phyloP scores from a whole-genome alignment of 148 eudicot species.

The Suaeda aralocaspica region DNA sequence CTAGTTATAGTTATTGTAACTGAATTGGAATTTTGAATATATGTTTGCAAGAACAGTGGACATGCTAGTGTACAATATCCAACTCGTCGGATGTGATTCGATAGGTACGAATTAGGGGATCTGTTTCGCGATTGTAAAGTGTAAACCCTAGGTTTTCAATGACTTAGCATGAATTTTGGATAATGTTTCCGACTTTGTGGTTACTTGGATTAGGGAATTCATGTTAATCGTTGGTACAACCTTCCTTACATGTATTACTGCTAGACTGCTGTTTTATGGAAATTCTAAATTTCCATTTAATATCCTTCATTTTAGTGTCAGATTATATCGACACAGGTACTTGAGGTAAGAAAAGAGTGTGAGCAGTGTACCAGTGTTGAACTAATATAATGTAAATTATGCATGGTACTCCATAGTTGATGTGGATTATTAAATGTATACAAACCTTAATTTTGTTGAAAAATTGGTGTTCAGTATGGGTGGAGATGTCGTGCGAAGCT shows the following conservation, averaged over 20 bases:
- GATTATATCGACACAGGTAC: background rate
- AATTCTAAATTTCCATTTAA: background rate
- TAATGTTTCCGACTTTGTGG: background rate
- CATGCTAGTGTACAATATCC: background rate
- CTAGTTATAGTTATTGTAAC: background rate
- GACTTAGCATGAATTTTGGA: background rate
- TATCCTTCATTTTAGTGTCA: background rate
- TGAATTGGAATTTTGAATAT: background rate
- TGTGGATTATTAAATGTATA: background rate
- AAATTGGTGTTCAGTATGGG: conserved; percentile 50
- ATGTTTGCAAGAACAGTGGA: background rate
- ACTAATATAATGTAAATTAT: background rate
- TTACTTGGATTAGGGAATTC: background rate
- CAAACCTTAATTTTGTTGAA: background rate
- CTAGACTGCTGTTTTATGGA: no score
- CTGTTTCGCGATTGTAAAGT: no score
- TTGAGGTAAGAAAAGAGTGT: background rate
- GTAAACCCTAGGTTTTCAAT: background rate
- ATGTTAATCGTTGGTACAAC: background rate
- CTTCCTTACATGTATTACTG: no score
- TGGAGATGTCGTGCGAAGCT: conserved; percentile 99
- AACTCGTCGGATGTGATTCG: background rate
- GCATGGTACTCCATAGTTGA: background rate
- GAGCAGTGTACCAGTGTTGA: background rate
- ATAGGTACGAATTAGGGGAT: background rate